Percentiles rank a stretch among this genome's conserved stretches.
These are phyloP conservation scores for Phytophthora capsici DNA, from an alignment of 352 stramenopile genomes.

Conservation along the genomic window DNA sequence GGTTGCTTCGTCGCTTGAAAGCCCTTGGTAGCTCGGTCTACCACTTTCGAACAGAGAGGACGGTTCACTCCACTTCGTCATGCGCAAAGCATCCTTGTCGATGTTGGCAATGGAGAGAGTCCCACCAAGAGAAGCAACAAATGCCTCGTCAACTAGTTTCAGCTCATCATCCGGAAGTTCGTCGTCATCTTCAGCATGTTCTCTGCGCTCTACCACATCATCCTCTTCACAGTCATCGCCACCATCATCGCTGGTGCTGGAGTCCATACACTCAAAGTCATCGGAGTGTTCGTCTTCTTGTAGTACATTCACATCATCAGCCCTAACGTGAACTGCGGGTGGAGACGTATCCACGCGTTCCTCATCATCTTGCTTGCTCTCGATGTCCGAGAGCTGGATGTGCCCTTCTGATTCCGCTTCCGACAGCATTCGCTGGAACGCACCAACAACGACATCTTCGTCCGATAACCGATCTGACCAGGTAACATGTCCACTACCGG, in stretches of 20 bases:
- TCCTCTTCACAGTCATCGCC: not conserved
- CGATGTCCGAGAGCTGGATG: too few relatives aligned
- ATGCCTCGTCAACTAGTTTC: not conserved
- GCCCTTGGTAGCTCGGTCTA: not conserved
- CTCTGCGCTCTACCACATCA: not conserved
- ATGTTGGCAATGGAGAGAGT: not conserved
- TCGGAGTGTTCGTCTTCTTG: not conserved
- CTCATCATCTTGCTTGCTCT: too few relatives aligned
- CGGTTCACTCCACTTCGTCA: not conserved
- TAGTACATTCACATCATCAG: not conserved
- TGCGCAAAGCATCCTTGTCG: not conserved
- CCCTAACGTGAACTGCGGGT: too few relatives aligned
- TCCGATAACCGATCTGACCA: too few relatives aligned
- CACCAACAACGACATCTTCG: too few relatives aligned
- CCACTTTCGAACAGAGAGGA: not conserved
- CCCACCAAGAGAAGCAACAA: constrained; percentile 2
- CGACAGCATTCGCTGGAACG: too few relatives aligned
- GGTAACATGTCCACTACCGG: too few relatives aligned
- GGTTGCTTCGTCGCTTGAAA: not conserved
- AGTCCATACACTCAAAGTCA: not conserved
- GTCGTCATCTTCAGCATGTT: not conserved
- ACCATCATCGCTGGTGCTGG: not conserved
- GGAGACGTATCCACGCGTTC: too few relatives aligned
- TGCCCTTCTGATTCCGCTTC: too few relatives aligned
- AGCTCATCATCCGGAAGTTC: not conserved